Evolutionary conservation across 129 eudicot species (phyloP).

Genomic region (Lonicera japonica): DNA sequence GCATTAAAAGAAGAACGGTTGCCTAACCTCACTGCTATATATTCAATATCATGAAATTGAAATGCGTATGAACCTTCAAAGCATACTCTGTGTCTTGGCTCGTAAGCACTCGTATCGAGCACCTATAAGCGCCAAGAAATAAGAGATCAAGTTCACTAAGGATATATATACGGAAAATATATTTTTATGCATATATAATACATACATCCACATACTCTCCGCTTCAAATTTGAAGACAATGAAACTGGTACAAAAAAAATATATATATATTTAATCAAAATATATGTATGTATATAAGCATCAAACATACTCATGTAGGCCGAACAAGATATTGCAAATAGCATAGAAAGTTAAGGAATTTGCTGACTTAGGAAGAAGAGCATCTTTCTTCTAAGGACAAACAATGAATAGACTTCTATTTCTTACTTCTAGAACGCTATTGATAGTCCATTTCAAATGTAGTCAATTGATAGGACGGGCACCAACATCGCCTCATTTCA

Average conservation of each 20-base stretch:
- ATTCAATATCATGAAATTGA: slow-evolving; percentile 94
- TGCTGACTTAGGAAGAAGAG: neutral
- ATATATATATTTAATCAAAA: no score
- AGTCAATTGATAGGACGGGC: neutral
- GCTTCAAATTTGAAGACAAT: no score
- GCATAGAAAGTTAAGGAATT: neutral
- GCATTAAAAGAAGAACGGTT: neutral
- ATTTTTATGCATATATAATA: no score
- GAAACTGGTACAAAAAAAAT: no score
- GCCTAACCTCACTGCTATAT: slow-evolving; percentile 85
- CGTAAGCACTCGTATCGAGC: slow-evolving; percentile 84
- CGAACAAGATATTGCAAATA: neutral
- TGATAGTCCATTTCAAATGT: neutral
- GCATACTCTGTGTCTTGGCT: slow-evolving; percentile 89
- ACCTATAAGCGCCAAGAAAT: slow-evolving; percentile 47
- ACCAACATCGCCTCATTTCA: no score
- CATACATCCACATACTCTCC: neutral
- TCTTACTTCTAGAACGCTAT: neutral
- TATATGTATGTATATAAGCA: no score
- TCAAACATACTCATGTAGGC: neutral
- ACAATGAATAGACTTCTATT: no score
- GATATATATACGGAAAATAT: no score
- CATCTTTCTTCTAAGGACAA: neutral
- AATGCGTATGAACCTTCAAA: slow-evolving; percentile 78
- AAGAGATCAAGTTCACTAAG: neutral